Evolutionary conservation across 1,139 yeast genomes (phyloP).

Genomic region (Hyphopichia pseudoburtonii): DNA sequence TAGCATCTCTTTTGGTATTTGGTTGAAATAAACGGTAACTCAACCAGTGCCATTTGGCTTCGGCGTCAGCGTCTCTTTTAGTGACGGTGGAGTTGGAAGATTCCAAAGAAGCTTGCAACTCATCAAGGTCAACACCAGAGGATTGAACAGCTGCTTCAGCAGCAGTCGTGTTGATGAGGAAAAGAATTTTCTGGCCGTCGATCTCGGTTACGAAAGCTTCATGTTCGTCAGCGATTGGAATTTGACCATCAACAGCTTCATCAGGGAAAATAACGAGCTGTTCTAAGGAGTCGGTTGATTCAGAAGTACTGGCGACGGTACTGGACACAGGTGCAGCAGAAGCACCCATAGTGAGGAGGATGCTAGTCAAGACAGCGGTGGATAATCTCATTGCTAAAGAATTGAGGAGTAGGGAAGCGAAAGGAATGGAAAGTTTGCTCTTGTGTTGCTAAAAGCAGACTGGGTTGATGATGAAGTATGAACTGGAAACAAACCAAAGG

Average conservation of each 20-base stretch:
- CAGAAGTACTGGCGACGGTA: conserved; percentile 4
- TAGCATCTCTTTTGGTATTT: conserved; percentile 15
- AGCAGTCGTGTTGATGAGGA: conserved; percentile 18
- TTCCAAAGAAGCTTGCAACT: conserved; percentile 5
- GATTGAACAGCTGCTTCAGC: conserved; percentile 12
- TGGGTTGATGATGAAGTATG: too few species aligned
- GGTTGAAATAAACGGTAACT: conserved; percentile 9
- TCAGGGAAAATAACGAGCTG: conserved; percentile 14
- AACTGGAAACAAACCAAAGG: too few species aligned
- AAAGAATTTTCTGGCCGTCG: conserved; percentile 16
- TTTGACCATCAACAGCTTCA: conserved; percentile 14
- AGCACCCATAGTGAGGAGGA: conserved; percentile 8
- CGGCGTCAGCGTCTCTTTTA: conserved; percentile 6
- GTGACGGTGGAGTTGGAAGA: conserved; percentile 5
- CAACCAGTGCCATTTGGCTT: conserved; percentile 7
- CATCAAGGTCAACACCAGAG: conserved; percentile 7
- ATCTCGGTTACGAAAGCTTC: conserved; percentile 15
- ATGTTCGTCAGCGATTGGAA: conserved; percentile 13
- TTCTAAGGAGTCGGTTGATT: conserved; percentile 4
- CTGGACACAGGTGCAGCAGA: conserved; percentile 11
- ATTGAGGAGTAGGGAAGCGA: neutral
- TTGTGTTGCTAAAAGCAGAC: too few species aligned
- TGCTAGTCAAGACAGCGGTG: conserved; percentile 8
- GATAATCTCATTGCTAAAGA: conserved; percentile 11
- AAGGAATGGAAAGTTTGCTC: neutral